Evolutionary conservation across 2,329 filamentous ascomycete species (phyloP), one percentile per base, ranked within the genome.

Genomic region (Epichloe aotearoae): DNA sequence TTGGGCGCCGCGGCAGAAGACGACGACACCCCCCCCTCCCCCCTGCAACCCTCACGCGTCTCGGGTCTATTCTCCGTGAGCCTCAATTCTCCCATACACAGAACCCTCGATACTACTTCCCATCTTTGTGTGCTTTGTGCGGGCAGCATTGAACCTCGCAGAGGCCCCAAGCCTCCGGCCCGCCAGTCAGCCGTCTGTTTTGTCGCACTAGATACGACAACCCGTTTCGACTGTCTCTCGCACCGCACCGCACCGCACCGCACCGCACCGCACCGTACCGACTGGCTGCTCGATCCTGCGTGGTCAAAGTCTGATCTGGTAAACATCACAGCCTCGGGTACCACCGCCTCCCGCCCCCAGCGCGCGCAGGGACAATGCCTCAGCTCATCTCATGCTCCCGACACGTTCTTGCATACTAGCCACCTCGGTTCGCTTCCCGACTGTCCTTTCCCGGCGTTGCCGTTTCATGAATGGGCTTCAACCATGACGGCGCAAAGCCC

Each of bases 401-500:
- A 54, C 41, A 38, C 51, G 30, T 37, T 12, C 38, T 48, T 36
- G n/a, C 38, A 43, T 19, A 34, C 30, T 39, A 47, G 34, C 39
- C 15, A 38, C 33, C 26, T 14, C 34, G 20, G 30, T 42, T 49
- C 43, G 17, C 48, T 40, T 12, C 30, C 30, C 14, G 44, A 45
- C 45, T 40, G 15, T 38, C 19, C 17, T 26, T 20, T 30, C 41
- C 43, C 52, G 51, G 45, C 50, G 44, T 48, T 49, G 49, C 51
- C 55, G 50, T 61, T 61, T 57, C 58, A 65, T 67, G 64, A 63
- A 57, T 59, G 56, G 57, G 62, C 62, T 56, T 56, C 62, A 63
- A 66, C 64, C 65, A 79, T 79, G 75, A 72, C 73, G 61, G 64
- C 67, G 59, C 66, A 68, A 60, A 68, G 64, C 60, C 66, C 68